Evolutionary conservation across 1,284 basidiomycete species (phyloP), one percentile per base, ranked within the genome.

Genomic region (Sanghuangporus sanghuang): DNA sequence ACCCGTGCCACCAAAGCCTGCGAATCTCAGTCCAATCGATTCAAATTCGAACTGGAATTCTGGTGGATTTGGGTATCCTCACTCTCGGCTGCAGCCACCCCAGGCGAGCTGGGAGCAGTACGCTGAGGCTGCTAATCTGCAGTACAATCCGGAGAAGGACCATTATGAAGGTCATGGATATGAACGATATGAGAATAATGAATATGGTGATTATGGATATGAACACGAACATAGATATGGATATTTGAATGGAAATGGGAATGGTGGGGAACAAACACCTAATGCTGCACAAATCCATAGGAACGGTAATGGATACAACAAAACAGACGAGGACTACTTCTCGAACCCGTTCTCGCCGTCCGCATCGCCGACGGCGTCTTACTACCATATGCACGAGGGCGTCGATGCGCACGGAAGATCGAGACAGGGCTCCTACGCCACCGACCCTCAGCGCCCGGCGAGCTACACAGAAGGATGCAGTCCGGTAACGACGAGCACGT

Each of bases 341-440:
- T 39, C 55, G 9, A 54, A 65, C 18, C 60, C 56, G 8, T 65
- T 62, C 42, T 59, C 56, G 48, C 64, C 64, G 14, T 21, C 14
- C 6, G 48, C 59, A 27, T 42, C 59, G n/a, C 50, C 46, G 27
- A 35, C 46, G 6, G 36, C 53, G 8, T 18, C 18, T 39, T 8
- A 36, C n/a, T 63, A 46, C 36, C 53, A 57, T 50, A 40, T 23
- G 46, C 57, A 59, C 12, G 44, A 59, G 35, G 46, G 23, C 6
- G 18, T 23, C 40, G 44, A 50, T n/a, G 16, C 36, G 36, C 21
- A 46, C 46, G 18, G 21, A 23, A 9, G 40, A 6, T 18, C 8
- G 21, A 27, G 23, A 39, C 32, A 61, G 11, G 12, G 53, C 53
- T 32, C 55, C 8, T 18, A 21, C 9, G 53, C 18, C 14, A 44